These are phyloP conservation scores for Paramecium sexaurelia DNA, from an alignment of 73 alveolate genomes.

Conservation along the genomic window DNA sequence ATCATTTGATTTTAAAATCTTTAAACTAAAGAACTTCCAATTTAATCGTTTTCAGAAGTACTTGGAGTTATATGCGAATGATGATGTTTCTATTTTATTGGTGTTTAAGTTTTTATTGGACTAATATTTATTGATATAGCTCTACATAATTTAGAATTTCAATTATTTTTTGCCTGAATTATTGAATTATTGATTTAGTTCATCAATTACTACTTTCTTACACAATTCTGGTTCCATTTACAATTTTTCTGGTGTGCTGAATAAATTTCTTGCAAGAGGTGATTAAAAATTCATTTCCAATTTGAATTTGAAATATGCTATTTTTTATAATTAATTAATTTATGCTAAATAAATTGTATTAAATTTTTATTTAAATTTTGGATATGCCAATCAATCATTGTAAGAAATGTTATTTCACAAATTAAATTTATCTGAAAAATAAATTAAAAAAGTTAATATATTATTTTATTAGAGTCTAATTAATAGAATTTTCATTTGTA, in stretches of 20 bases:
- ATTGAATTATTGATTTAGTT: not conserved
- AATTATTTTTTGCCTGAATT: slow-evolving; percentile 11
- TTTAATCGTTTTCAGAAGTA: not conserved
- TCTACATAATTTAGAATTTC: not conserved
- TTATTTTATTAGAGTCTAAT: too few species aligned
- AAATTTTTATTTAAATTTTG: not conserved
- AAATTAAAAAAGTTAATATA: too few species aligned
- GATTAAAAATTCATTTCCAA: slow-evolving; percentile 23
- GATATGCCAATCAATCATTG: not conserved
- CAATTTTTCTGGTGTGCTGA: not conserved
- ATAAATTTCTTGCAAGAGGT: slow-evolving; percentile 29
- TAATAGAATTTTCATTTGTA: too few species aligned
- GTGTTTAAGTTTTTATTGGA: slow-evolving; percentile 10
- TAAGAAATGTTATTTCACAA: too few species aligned
- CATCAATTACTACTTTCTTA: not conserved
- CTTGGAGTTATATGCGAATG: not conserved
- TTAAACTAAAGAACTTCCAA: not conserved
- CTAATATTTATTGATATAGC: not conserved
- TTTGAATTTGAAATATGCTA: slow-evolving; percentile 1
- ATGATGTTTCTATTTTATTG: not conserved
- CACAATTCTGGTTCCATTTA: slow-evolving; percentile 28
- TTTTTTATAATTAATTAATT: not conserved
- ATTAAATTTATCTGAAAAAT: too few species aligned
- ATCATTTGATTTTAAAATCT: slow-evolving; percentile 20
- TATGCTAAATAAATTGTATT: not conserved